A percentile compares a stretch with the other conserved stretches of the same genome.
These are phyloP conservation scores for Chlamydomonas incerta DNA, from an alignment of 139 green algal genomes.

Conservation along the genomic window DNA sequence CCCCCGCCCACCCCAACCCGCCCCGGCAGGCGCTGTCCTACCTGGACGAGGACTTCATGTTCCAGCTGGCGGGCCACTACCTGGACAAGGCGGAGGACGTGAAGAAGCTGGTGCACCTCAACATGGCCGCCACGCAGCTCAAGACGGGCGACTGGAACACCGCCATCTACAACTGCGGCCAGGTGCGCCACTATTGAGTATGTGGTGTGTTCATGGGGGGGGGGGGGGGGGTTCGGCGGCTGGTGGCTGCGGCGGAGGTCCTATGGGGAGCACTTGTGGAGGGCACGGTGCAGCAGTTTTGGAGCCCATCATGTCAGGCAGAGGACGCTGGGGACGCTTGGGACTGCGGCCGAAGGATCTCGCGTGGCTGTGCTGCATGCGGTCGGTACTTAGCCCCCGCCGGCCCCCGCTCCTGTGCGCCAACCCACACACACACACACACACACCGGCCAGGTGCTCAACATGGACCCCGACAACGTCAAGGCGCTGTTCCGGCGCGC, in stretches of 20 bases:
- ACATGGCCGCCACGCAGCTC: slow-evolving; percentile 78
- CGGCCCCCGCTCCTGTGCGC: too few species aligned
- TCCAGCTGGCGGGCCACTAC: slow-evolving; percentile 84
- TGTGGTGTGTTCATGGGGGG: neutral
- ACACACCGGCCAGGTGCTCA: slow-evolving; percentile 51
- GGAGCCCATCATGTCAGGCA: too few species aligned
- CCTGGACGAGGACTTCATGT: slow-evolving; percentile 86
- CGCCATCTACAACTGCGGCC: slow-evolving; percentile 66
- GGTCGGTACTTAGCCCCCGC: too few species aligned
- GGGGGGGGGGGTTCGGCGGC: neutral
- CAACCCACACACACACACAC: too few species aligned
- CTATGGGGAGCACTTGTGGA: too few species aligned
- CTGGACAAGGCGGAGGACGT: slow-evolving; percentile 75
- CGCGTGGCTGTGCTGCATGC: too few species aligned
- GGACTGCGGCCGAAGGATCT: too few species aligned
- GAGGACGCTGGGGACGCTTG: too few species aligned
- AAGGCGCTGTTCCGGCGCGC: slow-evolving; percentile 87
- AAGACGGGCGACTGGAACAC: slow-evolving; percentile 66
- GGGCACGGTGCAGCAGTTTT: too few species aligned
- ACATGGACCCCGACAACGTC: slow-evolving; percentile 50
- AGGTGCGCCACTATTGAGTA: slow-evolving; percentile 39
- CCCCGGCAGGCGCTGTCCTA: slow-evolving; percentile 74
- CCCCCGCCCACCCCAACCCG: too few species aligned
- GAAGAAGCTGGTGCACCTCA: slow-evolving; percentile 61
- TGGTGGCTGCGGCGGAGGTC: too few species aligned